These are phyloP conservation scores for Leccinum insolens DNA, from an alignment of 1,284 basidiomycete genomes.

Conservation along the genomic window DNA sequence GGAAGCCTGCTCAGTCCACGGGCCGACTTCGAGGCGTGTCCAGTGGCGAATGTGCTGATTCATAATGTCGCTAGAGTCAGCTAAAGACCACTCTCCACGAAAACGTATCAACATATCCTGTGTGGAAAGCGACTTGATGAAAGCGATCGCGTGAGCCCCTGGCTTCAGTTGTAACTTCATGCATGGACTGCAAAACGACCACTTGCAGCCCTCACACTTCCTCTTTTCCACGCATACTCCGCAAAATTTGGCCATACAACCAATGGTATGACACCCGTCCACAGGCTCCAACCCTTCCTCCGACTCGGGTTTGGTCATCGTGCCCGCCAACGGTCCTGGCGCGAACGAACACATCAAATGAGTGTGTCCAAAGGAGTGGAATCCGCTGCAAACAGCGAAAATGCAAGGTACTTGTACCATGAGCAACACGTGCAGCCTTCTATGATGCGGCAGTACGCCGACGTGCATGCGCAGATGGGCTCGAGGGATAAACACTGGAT, in stretches of 20 bases:
- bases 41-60: slow-evolving; percentile 1
- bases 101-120: too few species aligned
- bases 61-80: not conserved
- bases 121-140: not conserved
- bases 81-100: not conserved
- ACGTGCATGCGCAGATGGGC: slow-evolving; percentile 17
- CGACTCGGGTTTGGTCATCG: too few species aligned
- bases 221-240: too few species aligned
- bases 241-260: too few species aligned
- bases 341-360: slow-evolving; percentile 28
- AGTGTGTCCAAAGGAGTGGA: slow-evolving; percentile 28
- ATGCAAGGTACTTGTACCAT: slow-evolving; percentile 11
- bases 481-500: slow-evolving; percentile 21
- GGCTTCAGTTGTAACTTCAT: too few species aligned
- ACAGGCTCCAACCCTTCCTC: too few species aligned
- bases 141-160: too few species aligned
- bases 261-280: too few species aligned
- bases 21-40: not conserved
- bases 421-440: slow-evolving; percentile 1
- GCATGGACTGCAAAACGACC: too few species aligned
- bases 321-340: too few species aligned
- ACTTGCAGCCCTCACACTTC: too few species aligned
- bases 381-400: slow-evolving; percentile 12
- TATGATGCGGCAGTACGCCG: slow-evolving; percentile 30
- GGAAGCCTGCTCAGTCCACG: not conserved